phyloP scores from a whole-genome alignment of 441 rosid genomes.

The Gossypium laxum region DNA sequence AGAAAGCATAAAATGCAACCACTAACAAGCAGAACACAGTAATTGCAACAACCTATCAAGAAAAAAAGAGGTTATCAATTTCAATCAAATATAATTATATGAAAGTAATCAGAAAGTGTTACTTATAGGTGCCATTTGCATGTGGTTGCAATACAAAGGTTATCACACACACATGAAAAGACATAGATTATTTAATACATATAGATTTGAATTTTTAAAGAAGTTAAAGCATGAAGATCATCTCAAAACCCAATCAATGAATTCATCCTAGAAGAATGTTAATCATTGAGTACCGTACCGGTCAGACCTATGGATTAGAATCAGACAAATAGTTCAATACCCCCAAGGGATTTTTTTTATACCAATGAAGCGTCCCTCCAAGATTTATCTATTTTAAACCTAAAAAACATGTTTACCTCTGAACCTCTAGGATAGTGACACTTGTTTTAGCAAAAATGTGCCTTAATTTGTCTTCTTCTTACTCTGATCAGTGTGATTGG shows the following conservation, averaged over 20 bases:
- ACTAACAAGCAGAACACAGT: constrained; percentile 62
- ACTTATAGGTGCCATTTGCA: not conserved
- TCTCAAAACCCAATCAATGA: not conserved
- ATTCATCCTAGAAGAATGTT: not conserved
- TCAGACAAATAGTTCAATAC: not conserved
- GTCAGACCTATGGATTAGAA: not conserved
- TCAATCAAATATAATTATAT: constrained; percentile 4
- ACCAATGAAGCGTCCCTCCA: not conserved
- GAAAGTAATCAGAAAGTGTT: not conserved
- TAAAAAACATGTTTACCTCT: not conserved
- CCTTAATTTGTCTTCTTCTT: not conserved
- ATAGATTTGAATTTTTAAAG: not conserved
- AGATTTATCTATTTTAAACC: not conserved
- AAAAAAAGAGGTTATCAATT: constrained; percentile 7
- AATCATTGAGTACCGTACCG: not conserved
- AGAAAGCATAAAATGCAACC: constrained; percentile 65
- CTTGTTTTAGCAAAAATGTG: not conserved
- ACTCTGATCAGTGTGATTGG: not conserved
- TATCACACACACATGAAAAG: not conserved
- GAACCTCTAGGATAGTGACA: not conserved
- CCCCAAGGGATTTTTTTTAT: not conserved
- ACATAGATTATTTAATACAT: too few species aligned
- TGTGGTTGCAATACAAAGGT: not conserved
- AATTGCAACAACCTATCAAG: constrained; percentile 56
- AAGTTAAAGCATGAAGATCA: not conserved